Conservation (phyloP, 1,139 yeast species). For the Yamadazyma atmosphaerica region DNA sequence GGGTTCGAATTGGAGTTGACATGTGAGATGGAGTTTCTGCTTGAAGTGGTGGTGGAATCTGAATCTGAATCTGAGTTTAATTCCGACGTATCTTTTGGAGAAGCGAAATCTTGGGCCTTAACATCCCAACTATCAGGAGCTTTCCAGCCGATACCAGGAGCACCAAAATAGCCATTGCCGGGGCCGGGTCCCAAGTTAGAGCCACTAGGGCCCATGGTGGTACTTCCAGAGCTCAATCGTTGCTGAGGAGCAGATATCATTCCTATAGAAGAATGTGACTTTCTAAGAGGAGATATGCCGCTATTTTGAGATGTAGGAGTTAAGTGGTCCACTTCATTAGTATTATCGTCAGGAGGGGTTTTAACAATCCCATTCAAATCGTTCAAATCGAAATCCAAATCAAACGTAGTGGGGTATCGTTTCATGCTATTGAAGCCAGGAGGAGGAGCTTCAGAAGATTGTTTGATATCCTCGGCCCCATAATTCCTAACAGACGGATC, state of each 20-base stretch:
- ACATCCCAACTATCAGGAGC: slow-evolving; percentile 87
- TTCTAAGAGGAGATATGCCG: slow-evolving; percentile 10
- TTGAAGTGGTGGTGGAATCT: slow-evolving; percentile 12
- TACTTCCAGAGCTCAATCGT: background rate
- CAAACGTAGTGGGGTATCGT: slow-evolving; percentile 20
- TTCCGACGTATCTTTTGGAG: slow-evolving; percentile 12
- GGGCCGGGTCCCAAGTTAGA: slow-evolving; percentile 3
- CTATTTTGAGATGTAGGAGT: slow-evolving; percentile 4
- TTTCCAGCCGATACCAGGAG: slow-evolving; percentile 40
- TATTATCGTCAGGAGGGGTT: slow-evolving; percentile 17
- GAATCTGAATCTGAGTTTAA: slow-evolving; percentile 19
- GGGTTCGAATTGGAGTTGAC: background rate
- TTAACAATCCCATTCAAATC: slow-evolving; percentile 52
- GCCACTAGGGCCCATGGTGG: background rate
- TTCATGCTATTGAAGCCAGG: background rate
- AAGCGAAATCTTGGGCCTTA: slow-evolving; percentile 31
- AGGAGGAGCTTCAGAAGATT: slow-evolving; percentile 1
- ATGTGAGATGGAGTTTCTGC: background rate
- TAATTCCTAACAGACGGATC: background rate
- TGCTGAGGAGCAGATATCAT: background rate
- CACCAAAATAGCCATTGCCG: background rate
- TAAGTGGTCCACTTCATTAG: slow-evolving; percentile 2
- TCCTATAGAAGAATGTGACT: slow-evolving; percentile 9
- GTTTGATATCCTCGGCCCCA: background rate
- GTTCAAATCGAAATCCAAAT: slow-evolving; percentile 48